phyloP scores from a whole-genome alignment of 2,329 filamentous ascomycete species.

The Colletotrichum trifolii region DNA sequence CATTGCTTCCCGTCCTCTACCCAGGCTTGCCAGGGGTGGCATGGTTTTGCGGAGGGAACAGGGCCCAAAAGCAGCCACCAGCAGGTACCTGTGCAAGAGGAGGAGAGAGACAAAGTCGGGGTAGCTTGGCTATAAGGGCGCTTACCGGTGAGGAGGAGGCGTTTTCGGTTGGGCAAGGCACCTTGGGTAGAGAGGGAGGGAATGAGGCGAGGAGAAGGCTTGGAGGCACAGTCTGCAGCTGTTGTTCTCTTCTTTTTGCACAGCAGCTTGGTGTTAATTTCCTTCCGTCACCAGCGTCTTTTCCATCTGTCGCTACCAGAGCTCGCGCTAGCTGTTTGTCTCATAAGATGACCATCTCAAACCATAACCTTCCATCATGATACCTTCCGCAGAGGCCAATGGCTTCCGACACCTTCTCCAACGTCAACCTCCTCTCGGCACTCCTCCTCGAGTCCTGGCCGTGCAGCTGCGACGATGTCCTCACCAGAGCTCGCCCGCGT shows the following conservation, averaged over 20 bases:
- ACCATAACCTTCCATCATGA: constrained; percentile 18
- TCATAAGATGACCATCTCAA: constrained; percentile 9
- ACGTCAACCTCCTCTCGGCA: constrained; percentile 40
- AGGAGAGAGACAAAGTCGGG: neutral
- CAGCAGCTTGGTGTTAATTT: neutral
- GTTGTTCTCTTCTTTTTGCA: constrained; percentile 2
- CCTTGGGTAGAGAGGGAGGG: neutral
- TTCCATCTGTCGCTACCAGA: neutral
- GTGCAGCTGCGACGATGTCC: constrained; percentile 40
- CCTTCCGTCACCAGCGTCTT: neutral
- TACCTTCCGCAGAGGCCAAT: constrained; percentile 38
- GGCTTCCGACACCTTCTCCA: constrained; percentile 40
- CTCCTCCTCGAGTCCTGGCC: constrained; percentile 41
- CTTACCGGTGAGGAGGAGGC: constrained; percentile 5
- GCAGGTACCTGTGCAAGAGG: constrained; percentile 25
- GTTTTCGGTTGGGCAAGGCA: constrained; percentile 14
- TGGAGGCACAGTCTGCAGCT: constrained; percentile 9
- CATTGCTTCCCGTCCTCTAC: constrained; percentile 28
- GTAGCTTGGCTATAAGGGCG: too few relatives aligned
- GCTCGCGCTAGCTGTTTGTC: too few relatives aligned
- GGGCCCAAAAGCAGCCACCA: constrained; percentile 25
- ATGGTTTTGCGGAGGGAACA: constrained; percentile 28
- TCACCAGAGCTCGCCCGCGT: neutral
- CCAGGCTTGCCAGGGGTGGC: constrained; percentile 20
- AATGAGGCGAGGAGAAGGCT: constrained; percentile 7